Percentiles rank a stretch among this genome's conserved stretches.
These are phyloP conservation scores for Mortierella hygrophila DNA, from an alignment of 192 early-diverging fungal genomes.

Conservation along the genomic window DNA sequence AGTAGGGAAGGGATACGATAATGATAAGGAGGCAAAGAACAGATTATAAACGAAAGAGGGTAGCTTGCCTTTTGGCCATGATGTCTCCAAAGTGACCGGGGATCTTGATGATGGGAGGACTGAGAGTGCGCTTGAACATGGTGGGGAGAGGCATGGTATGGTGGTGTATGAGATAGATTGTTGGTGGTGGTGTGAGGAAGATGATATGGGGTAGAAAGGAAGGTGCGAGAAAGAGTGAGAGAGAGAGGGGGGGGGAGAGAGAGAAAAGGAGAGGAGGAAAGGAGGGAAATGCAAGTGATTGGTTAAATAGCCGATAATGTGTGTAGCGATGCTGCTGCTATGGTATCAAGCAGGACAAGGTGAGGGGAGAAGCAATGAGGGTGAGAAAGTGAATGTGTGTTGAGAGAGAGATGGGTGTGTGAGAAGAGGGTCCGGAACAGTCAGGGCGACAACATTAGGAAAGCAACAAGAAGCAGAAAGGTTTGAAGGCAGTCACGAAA, in stretches of 20 bases:
- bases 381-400: background rate
- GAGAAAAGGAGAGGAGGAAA: background rate
- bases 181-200: background rate
- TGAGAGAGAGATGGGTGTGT: background rate
- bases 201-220: background rate
- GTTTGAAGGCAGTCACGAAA: background rate
- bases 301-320: background rate
- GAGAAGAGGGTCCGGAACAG: background rate
- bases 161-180: background rate
- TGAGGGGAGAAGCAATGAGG: background rate
- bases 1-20: background rate
- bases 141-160: conserved; percentile 29
- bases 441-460: background rate
- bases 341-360: no score
- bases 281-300: background rate
- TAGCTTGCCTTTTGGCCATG: conserved; percentile 46
- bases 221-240: no score
- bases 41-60: background rate
- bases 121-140: conserved; percentile 46
- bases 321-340: background rate
- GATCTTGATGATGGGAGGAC: conserved; percentile 44
- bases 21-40: background rate
- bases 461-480: background rate
- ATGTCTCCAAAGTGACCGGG: conserved; percentile 63
- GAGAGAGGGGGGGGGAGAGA: background rate